Percentiles rank a stretch among this genome's conserved stretches.
Conservation (phyloP, 164 flowering plant genomes). For the Piper betle region DNA sequence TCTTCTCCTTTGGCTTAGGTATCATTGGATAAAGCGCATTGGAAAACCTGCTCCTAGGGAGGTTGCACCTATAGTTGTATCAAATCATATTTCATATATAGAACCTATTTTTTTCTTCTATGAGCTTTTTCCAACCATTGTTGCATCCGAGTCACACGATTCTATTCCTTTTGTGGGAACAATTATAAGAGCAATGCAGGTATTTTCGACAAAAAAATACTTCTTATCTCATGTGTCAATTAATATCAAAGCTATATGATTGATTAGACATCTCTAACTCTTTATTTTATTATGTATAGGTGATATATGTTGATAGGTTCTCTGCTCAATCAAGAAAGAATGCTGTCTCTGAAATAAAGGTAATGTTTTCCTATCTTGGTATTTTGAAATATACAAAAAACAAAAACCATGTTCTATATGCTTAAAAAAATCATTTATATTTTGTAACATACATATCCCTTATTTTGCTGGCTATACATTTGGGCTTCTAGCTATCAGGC, state of each 20-base stretch:
- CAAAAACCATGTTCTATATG: too few species aligned
- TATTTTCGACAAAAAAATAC: slow-evolving; percentile 5
- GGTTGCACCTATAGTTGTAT: slow-evolving; percentile 88
- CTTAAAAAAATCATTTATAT: too few species aligned
- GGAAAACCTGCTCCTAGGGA: slow-evolving; percentile 81
- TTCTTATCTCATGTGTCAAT: too few species aligned
- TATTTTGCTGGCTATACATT: too few species aligned
- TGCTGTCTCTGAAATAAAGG: slow-evolving; percentile 93
- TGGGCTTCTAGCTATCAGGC: too few species aligned
- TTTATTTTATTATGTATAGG: slow-evolving; percentile 25
- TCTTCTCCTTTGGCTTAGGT: slow-evolving; percentile 32
- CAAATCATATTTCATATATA: slow-evolving; percentile 83
- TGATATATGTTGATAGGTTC: slow-evolving; percentile 85
- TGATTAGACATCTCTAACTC: too few species aligned
- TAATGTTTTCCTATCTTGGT: slow-evolving; percentile 19
- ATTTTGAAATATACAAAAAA: neutral
- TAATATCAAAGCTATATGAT: too few species aligned
- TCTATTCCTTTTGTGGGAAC: slow-evolving; percentile 89
- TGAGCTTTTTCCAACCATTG: slow-evolving; percentile 85
- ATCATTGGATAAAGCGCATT: slow-evolving; percentile 83
- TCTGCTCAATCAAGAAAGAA: slow-evolving; percentile 68
- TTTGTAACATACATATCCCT: too few species aligned
- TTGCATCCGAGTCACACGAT: slow-evolving; percentile 92
- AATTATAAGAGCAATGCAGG: slow-evolving; percentile 99
- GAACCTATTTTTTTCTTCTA: slow-evolving; percentile 95